Evolutionary conservation across 2,329 filamentous ascomycete genomes (phyloP).

Genomic region (Orbilia oligospora): DNA sequence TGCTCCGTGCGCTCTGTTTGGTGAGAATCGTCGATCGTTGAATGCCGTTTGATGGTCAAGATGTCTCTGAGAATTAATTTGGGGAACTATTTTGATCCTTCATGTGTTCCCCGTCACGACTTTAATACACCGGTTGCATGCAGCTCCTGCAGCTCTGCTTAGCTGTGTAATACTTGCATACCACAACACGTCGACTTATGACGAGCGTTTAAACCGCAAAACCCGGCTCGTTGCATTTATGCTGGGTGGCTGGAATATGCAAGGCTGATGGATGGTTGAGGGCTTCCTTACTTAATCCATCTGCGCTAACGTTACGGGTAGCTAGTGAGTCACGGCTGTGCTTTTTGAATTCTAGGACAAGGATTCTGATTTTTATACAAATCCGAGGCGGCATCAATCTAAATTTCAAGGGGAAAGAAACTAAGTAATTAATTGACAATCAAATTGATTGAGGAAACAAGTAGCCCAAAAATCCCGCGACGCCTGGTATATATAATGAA

Average conservation of each 20-base stretch:
- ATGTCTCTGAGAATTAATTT: neutral
- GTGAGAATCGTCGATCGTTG: neutral
- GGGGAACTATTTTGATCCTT: conserved; percentile 1
- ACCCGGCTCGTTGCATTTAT: neutral
- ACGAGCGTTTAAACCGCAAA: neutral
- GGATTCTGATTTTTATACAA: neutral
- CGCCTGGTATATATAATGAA: conserved; percentile 60
- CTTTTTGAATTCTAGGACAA: no score
- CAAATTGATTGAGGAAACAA: conserved; percentile 22
- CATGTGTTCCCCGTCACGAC: neutral
- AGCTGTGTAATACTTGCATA: conserved; percentile 5
- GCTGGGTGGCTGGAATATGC: conserved; percentile 8
- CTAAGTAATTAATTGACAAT: conserved; percentile 4
- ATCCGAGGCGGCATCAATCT: neutral
- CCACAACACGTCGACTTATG: conserved; percentile 17
- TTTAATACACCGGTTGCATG: no score
- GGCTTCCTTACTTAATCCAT: neutral
- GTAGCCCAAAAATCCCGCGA: conserved; percentile 40
- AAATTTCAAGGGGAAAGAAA: neutral
- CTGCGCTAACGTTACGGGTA: neutral
- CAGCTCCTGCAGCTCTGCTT: neutral
- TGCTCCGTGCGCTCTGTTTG: neutral
- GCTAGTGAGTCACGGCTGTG: conserved; percentile 13
- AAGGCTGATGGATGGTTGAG: neutral
- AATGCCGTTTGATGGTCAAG: no score